Conservation (phyloP, 2,329 filamentous ascomycete species). For the Arachnomyces sp. region DNA sequence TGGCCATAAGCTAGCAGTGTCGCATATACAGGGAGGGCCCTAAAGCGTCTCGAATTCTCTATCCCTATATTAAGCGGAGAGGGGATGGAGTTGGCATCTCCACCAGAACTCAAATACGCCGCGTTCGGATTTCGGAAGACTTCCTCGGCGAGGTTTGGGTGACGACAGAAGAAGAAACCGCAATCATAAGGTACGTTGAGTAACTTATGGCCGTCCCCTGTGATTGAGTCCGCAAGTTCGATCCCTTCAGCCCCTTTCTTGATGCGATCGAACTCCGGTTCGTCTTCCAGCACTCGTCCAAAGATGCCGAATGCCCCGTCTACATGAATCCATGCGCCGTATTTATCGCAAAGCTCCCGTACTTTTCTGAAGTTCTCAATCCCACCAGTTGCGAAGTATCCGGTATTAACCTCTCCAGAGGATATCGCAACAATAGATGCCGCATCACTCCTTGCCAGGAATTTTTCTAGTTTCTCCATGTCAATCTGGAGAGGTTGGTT, state of each 20-base stretch:
- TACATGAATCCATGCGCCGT: conserved; percentile 79
- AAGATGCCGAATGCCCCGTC: conserved; percentile 89
- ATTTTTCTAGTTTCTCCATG: conserved; percentile 54
- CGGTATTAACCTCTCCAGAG: conserved; percentile 85
- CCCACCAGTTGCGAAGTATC: conserved; percentile 61
- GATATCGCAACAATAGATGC: conserved; percentile 76
- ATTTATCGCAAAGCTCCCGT: conserved; percentile 61
- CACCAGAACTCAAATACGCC: conserved; percentile 57
- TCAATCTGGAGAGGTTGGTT: conserved; percentile 62
- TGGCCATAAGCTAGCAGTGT: conserved; percentile 68
- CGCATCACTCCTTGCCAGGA: conserved; percentile 46
- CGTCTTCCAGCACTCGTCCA: conserved; percentile 55
- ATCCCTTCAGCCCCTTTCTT: conserved; percentile 54
- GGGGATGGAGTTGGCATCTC: conserved; percentile 46
- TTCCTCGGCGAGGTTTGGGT: conserved; percentile 48
- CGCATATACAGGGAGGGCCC: conserved; percentile 82
- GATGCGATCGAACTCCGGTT: conserved; percentile 48
- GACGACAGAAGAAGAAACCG: conserved; percentile 76
- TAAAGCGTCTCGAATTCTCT: conserved; percentile 85
- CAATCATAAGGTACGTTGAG: conserved; percentile 93
- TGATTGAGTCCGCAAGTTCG: conserved; percentile 79
- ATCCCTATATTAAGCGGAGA: conserved; percentile 80
- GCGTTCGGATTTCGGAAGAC: conserved; percentile 82
- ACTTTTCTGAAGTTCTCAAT: conserved; percentile 54
- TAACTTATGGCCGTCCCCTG: conserved; percentile 82